Percentiles rank a stretch among this genome's conserved stretches.
Evolutionary conservation across 176 grass and related monocot genomes (phyloP).

Genomic region (Ananas comosus): DNA sequence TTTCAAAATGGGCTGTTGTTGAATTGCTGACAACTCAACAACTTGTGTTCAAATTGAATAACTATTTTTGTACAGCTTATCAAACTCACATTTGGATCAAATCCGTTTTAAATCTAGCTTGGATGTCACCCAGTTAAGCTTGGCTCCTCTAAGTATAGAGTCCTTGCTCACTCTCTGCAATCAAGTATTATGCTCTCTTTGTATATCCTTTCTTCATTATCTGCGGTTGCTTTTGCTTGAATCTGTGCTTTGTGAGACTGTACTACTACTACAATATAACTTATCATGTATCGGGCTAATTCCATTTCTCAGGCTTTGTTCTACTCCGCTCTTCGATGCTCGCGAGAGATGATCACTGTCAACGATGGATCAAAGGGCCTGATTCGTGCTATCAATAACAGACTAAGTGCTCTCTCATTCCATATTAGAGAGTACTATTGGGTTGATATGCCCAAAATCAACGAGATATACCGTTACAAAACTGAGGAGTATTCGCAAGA

Average conservation of each 20-base stretch:
- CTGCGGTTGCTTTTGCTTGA: no score
- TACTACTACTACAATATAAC: neutral
- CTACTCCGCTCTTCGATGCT: slow-evolving; percentile 68
- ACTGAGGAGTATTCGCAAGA: slow-evolving; percentile 88
- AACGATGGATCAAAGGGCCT: slow-evolving; percentile 51
- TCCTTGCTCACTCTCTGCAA: no score
- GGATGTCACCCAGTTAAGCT: no score
- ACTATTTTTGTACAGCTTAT: no score
- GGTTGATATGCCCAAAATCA: slow-evolving; percentile 85
- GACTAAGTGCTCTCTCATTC: slow-evolving; percentile 75
- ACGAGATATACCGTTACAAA: slow-evolving; percentile 83
- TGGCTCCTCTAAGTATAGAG: no score
- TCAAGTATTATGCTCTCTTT: no score
- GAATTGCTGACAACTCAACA: no score
- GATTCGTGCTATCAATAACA: slow-evolving; percentile 65
- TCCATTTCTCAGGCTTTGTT: slow-evolving; percentile 52
- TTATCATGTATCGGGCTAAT: slow-evolving; percentile 11
- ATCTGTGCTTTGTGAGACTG: neutral
- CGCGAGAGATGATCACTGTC: slow-evolving; percentile 62
- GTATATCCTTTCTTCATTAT: no score
- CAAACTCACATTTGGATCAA: no score
- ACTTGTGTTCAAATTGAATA: no score
- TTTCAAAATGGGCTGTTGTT: no score
- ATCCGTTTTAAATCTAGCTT: no score
- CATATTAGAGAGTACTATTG: slow-evolving; percentile 81